Conservation (phyloP, 495 filamentous ascomycete species). For the Aspergillus haitiensis region DNA sequence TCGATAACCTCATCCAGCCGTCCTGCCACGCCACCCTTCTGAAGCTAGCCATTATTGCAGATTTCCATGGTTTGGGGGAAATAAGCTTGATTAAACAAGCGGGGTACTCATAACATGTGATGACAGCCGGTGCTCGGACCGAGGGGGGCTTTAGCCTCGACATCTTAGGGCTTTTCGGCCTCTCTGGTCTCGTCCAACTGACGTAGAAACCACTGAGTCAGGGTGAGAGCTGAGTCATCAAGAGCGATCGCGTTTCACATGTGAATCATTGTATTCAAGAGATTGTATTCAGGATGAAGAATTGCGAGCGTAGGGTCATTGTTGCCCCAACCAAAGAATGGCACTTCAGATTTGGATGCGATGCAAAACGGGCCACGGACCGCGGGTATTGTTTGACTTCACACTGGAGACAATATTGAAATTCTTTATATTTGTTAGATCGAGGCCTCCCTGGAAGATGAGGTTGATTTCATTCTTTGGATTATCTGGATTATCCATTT, state of each 20-base stretch:
- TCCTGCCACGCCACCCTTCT: too few relatives aligned
- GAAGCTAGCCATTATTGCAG: too few relatives aligned
- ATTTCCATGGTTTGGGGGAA: too few relatives aligned
- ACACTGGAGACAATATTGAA: background rate
- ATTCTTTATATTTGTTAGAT: background rate
- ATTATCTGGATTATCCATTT: background rate
- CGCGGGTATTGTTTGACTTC: slow-evolving; percentile 2
- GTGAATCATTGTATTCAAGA: background rate
- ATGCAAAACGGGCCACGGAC: slow-evolving; percentile 5
- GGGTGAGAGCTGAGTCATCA: slow-evolving; percentile 1
- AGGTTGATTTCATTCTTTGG: background rate
- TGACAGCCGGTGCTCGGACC: background rate
- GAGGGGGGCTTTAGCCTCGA: background rate
- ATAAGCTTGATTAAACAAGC: too few relatives aligned
- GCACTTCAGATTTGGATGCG: background rate
- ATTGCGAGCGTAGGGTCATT: background rate
- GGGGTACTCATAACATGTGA: background rate
- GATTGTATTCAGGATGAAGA: background rate
- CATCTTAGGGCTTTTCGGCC: background rate
- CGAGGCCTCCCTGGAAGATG: background rate
- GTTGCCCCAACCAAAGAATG: background rate
- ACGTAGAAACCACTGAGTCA: background rate
- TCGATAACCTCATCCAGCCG: too few relatives aligned
- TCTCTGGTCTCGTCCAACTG: background rate
- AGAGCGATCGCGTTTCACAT: slow-evolving; percentile 4